phyloP scores from a whole-genome alignment of 1,284 basidiomycete species.

The Heterobasidion parviporum region DNA sequence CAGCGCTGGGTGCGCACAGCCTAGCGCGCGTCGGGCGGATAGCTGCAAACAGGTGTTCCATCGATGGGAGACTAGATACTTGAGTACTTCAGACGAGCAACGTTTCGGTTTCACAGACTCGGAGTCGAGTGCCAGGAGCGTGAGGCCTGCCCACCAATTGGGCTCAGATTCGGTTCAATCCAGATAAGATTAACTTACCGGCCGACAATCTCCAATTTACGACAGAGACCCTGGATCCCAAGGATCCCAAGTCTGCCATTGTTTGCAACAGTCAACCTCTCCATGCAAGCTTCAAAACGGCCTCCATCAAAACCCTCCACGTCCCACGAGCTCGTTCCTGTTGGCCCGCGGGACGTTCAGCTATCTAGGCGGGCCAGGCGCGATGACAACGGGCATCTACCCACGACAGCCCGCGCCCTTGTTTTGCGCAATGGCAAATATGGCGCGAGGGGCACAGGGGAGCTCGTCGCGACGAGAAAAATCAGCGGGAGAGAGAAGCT shows the following conservation, averaged over 20 bases:
- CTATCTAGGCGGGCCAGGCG: conserved; percentile 23
- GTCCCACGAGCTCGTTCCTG: conserved; percentile 40
- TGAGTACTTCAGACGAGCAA: too few species aligned
- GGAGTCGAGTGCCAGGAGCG: too few species aligned
- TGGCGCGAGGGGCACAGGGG: conserved; percentile 61
- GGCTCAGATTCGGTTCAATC: too few species aligned
- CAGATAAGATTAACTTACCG: too few species aligned
- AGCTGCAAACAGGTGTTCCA: too few species aligned
- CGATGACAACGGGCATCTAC: conserved; percentile 42
- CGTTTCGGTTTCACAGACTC: too few species aligned
- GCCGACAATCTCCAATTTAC: too few species aligned
- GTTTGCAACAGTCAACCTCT: too few species aligned
- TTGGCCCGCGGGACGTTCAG: conserved; percentile 47
- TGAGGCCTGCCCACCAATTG: too few species aligned
- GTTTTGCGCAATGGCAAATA: conserved; percentile 66
- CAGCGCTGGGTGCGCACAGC: background rate
- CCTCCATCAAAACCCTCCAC: conserved; percentile 16
- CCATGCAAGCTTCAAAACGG: conserved; percentile 15
- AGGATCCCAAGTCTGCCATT: too few species aligned
- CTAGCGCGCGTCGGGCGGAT: background rate
- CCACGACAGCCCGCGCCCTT: conserved; percentile 62
- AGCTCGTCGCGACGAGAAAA: conserved; percentile 46
- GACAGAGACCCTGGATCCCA: too few species aligned
- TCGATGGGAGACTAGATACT: too few species aligned
- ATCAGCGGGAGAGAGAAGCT: conserved; percentile 71